phyloP scores from a whole-genome alignment of 371 early-diverging fungal species.

The Rhizopus sp. region DNA sequence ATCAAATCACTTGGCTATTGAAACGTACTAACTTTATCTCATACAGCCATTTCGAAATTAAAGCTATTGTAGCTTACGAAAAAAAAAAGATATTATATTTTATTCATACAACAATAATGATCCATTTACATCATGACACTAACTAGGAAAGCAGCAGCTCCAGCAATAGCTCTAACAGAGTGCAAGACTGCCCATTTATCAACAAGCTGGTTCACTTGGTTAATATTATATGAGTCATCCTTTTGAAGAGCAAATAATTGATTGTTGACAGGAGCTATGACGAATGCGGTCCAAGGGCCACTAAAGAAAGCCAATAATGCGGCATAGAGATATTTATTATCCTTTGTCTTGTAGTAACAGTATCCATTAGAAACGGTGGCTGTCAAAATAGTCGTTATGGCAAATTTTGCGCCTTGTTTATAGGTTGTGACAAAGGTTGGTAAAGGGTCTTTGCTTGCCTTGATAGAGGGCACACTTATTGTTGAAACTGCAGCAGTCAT shows the following conservation, averaged over 20 bases:
- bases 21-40: too few species aligned
- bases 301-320: constrained; percentile 9
- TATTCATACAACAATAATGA: neutral
- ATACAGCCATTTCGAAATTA: too few species aligned
- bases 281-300: constrained; percentile 13
- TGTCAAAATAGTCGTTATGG: constrained; percentile 10
- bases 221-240: constrained; percentile 7
- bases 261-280: constrained; percentile 25
- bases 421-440: constrained; percentile 18
- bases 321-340: constrained; percentile 9
- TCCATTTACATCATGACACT: constrained; percentile 6
- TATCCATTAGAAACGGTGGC: constrained; percentile 10
- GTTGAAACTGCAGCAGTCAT: constrained; percentile 4
- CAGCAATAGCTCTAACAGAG: constrained; percentile 15
- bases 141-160: constrained; percentile 19
- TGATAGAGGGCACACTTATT: constrained; percentile 21
- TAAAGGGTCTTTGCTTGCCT: constrained; percentile 17
- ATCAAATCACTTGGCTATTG: too few species aligned
- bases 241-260: constrained; percentile 24
- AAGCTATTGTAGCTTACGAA: too few species aligned
- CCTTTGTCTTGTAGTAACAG: constrained; percentile 16
- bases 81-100: neutral
- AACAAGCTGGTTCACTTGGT: constrained; percentile 9
- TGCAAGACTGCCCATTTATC: constrained; percentile 19
- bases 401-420: neutral